Evolutionary conservation across 441 rosid genomes (phyloP).

Genomic region (Erodium moschatum): DNA sequence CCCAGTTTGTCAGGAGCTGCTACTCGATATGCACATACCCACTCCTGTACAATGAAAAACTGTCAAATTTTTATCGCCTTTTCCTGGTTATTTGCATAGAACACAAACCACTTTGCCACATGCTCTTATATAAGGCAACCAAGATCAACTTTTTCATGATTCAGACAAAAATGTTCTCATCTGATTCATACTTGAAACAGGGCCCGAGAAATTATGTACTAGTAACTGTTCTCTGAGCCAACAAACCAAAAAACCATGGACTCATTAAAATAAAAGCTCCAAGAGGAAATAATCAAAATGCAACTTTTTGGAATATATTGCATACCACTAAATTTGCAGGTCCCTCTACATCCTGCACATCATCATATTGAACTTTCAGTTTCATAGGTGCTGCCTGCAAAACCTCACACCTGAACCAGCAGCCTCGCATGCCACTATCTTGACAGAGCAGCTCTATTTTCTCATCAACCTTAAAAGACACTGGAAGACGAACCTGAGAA

Average conservation of each 20-base stretch:
- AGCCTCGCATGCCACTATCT: slow-evolving; percentile 95
- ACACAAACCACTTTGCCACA: background rate
- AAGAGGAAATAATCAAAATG: background rate
- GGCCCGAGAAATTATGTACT: background rate
- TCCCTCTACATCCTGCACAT: slow-evolving; percentile 73
- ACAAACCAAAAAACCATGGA: background rate
- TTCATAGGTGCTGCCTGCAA: slow-evolving; percentile 51
- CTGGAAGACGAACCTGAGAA: slow-evolving; percentile 10
- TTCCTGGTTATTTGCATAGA: background rate
- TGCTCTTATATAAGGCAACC: background rate
- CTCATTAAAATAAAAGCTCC: background rate
- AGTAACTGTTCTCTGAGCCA: background rate
- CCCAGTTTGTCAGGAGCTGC: slow-evolving; percentile 75
- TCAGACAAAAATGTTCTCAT: background rate
- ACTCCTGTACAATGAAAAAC: slow-evolving; percentile 48
- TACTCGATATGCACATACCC: slow-evolving; percentile 62
- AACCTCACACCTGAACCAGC: slow-evolving; percentile 93
- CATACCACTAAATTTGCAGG: slow-evolving; percentile 76
- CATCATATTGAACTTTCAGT: slow-evolving; percentile 74
- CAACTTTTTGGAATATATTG: background rate
- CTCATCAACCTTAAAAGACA: slow-evolving; percentile 44
- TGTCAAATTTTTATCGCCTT: background rate
- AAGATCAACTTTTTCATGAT: background rate
- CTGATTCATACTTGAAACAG: too few species aligned
- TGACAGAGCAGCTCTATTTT: slow-evolving; percentile 79